Conservation (phyloP, 2,329 filamentous ascomycete species). For the Claviceps cyperi region DNA sequence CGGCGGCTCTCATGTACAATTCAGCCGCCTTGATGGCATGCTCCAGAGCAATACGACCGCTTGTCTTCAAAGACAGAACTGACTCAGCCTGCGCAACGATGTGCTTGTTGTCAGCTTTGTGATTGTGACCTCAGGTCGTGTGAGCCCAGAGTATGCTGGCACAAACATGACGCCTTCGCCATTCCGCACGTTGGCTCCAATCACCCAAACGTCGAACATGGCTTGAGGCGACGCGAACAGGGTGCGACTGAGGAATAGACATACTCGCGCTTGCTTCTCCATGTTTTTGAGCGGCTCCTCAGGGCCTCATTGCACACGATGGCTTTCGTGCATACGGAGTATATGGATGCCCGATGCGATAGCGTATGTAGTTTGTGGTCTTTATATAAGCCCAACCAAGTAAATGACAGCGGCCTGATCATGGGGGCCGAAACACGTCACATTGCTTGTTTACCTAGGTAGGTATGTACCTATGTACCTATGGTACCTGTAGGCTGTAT, state of each 20-base stretch:
- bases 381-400: too few relatives aligned
- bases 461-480: too few relatives aligned
- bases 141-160: neutral
- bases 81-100: constrained; percentile 21
- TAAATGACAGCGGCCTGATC: neutral
- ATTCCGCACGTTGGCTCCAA: neutral
- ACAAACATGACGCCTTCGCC: neutral
- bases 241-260: neutral
- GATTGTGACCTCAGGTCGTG: neutral
- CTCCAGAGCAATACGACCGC: constrained; percentile 46
- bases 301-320: neutral
- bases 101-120: neutral
- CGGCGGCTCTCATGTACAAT: constrained; percentile 63
- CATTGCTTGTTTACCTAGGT: too few relatives aligned
- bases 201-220: neutral
- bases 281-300: neutral
- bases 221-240: neutral
- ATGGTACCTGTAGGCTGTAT: too few relatives aligned
- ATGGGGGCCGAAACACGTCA: too few relatives aligned
- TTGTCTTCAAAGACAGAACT: constrained; percentile 20
- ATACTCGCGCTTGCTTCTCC: constrained; percentile 1
- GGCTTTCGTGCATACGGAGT: neutral
- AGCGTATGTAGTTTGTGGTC: neutral
- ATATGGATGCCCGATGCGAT: neutral
- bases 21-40: constrained; percentile 68